Percentiles rank a stretch among this genome's conserved stretches.
These are phyloP conservation scores for Pythium apleroticum DNA, from an alignment of 352 stramenopile genomes.

Conservation along the genomic window DNA sequence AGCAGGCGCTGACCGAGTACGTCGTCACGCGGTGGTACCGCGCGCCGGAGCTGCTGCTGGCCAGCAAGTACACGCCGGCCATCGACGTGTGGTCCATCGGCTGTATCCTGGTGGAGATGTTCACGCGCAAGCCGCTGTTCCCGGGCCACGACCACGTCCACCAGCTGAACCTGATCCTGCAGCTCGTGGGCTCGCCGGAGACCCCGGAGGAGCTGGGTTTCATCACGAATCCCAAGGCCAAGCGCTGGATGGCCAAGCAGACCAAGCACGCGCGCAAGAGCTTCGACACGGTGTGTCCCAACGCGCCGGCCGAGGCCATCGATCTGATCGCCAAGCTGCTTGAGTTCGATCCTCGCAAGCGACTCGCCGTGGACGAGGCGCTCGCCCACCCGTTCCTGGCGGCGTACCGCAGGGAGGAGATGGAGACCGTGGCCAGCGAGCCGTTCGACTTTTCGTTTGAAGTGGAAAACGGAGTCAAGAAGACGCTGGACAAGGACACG, in stretches of 20 bases:
- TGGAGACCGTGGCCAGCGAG: conserved; percentile 37
- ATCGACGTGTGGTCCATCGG: conserved; percentile 97
- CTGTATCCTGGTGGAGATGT: conserved; percentile 99
- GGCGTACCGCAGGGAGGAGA: conserved; percentile 51
- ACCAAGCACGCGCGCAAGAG: conserved; percentile 56
- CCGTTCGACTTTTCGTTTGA: conserved; percentile 88
- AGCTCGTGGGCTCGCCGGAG: conserved; percentile 64
- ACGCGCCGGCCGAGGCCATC: conserved; percentile 56
- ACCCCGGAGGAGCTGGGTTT: conserved; percentile 65
- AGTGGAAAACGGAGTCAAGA: conserved; percentile 39
- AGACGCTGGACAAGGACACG: conserved; percentile 75
- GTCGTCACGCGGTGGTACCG: conserved; percentile 94
- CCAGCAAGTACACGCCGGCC: conserved; percentile 93
- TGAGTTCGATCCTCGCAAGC: conserved; percentile 86
- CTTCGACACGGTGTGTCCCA: conserved; percentile 51
- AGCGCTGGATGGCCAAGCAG: conserved; percentile 80
- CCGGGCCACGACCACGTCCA: conserved; percentile 85
- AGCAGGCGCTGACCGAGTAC: conserved; percentile 86
- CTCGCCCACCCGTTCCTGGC: conserved; percentile 80
- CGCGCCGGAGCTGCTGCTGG: conserved; percentile 92
- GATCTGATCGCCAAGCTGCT: conserved; percentile 89
- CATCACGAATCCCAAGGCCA: conserved; percentile 82
- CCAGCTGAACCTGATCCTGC: conserved; percentile 88
- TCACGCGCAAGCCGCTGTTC: conserved; percentile 83
- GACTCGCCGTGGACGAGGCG: conserved; percentile 69